These are phyloP conservation scores for Vigna nakashimae DNA, from an alignment of 306 rosid species.

Conservation along the genomic window DNA sequence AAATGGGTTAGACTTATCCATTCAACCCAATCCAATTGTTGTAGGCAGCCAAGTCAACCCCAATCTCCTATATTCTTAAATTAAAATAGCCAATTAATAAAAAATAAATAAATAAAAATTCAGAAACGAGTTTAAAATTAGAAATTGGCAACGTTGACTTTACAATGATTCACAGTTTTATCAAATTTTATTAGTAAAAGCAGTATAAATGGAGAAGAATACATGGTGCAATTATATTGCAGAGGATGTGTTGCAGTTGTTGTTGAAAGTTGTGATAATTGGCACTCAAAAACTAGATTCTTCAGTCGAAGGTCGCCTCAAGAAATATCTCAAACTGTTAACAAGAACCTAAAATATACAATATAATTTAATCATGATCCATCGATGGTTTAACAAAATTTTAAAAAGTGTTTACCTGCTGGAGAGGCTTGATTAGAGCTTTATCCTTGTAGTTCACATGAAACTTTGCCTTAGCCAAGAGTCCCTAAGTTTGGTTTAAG, in stretches of 20 bases:
- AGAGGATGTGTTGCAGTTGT: conserved; percentile 1
- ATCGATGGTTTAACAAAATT: too few species aligned
- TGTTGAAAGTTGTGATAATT: conserved; percentile 1
- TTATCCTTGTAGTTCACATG: conserved; percentile 86
- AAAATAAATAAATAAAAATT: too few species aligned
- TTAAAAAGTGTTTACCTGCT: conserved; percentile 59
- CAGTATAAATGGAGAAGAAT: conserved; percentile 15
- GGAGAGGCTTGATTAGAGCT: conserved; percentile 85
- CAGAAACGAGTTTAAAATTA: neutral
- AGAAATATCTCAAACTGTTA: conserved; percentile 88
- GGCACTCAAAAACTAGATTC: conserved; percentile 82
- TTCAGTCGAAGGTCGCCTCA: conserved; percentile 91
- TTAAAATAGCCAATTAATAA: neutral
- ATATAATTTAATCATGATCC: too few species aligned
- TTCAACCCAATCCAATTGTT: neutral
- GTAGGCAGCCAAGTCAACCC: neutral
- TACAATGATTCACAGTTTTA: conserved; percentile 19
- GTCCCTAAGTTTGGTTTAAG: conserved; percentile 54
- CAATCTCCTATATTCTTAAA: neutral
- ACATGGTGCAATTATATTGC: conserved; percentile 8
- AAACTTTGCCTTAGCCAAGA: conserved; percentile 95
- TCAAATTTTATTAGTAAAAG: conserved; percentile 3
- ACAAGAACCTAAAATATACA: conserved; percentile 67
- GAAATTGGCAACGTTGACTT: neutral
- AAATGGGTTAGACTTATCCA: neutral